These are phyloP conservation scores for Trichaptum fuscoviolaceum DNA, from an alignment of 768 basidiomycete genomes.

Conservation along the genomic window DNA sequence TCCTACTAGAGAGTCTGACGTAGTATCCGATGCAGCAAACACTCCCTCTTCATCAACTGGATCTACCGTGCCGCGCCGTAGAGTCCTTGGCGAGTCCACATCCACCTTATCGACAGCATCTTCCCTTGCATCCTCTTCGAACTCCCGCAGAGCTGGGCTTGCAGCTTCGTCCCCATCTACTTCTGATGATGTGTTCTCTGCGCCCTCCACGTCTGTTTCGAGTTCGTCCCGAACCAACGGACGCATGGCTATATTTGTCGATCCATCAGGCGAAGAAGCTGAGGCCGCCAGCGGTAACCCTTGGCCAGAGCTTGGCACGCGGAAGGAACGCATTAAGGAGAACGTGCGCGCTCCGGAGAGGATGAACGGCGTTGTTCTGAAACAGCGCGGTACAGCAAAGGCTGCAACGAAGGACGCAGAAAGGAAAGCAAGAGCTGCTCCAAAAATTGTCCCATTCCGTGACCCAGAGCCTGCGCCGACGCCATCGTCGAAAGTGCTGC, in stretches of 20 bases:
- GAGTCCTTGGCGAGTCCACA: slow-evolving; percentile 36
- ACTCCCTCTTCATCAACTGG: slow-evolving; percentile 25
- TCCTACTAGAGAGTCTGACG: not conserved
- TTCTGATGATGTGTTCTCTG: slow-evolving; percentile 23
- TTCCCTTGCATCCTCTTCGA: slow-evolving; percentile 26
- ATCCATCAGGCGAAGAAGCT: slow-evolving; percentile 51
- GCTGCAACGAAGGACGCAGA: slow-evolving; percentile 37
- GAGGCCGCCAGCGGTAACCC: slow-evolving; percentile 34
- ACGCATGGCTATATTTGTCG: slow-evolving; percentile 67
- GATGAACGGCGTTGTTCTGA: slow-evolving; percentile 60
- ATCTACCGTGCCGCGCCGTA: slow-evolving; percentile 30
- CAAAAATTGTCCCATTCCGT: slow-evolving; percentile 52
- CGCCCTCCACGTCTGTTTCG: slow-evolving; percentile 21
- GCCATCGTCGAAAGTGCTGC: slow-evolving; percentile 25
- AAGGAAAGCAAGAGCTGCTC: slow-evolving; percentile 33
- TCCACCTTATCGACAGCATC: slow-evolving; percentile 31
- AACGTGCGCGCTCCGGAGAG: slow-evolving; percentile 68
- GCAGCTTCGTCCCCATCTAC: slow-evolving; percentile 17
- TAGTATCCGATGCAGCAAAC: not conserved
- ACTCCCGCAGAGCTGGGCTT: slow-evolving; percentile 14
- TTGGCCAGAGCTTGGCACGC: slow-evolving; percentile 73
- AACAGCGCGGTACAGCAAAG: slow-evolving; percentile 53
- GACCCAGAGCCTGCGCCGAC: slow-evolving; percentile 48
- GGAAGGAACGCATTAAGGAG: slow-evolving; percentile 74
- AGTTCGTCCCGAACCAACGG: slow-evolving; percentile 31